These are phyloP conservation scores for Wickerhamiella parazyma DNA, from an alignment of 805 yeast species.

Conservation along the genomic window DNA sequence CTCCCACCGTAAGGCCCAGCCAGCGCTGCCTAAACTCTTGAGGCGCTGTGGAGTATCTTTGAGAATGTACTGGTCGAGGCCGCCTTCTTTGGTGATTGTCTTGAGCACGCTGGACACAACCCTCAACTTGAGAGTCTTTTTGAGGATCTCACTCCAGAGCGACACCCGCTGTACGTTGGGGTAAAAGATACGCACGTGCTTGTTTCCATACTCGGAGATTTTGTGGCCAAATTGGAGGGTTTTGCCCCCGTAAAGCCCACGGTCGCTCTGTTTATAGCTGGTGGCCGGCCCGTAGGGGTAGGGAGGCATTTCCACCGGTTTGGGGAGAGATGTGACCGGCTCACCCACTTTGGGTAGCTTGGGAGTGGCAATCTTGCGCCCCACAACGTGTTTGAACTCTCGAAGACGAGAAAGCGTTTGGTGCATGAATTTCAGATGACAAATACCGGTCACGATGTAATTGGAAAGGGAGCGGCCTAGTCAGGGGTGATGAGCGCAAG, in stretches of 20 bases:
- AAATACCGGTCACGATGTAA: too few relatives aligned
- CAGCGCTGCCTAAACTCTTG: constrained; percentile 83
- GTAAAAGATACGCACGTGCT: constrained; percentile 56
- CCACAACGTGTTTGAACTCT: constrained; percentile 21
- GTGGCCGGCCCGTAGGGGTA: constrained; percentile 70
- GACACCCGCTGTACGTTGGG: constrained; percentile 69
- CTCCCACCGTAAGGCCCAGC: constrained; percentile 79
- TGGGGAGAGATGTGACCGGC: constrained; percentile 20
- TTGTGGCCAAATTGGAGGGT: constrained; percentile 64
- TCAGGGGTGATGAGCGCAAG: too few relatives aligned
- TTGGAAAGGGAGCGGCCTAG: too few relatives aligned
- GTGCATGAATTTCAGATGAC: background rate
- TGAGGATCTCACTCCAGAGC: constrained; percentile 73
- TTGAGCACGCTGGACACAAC: constrained; percentile 71
- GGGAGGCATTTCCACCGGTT: constrained; percentile 37
- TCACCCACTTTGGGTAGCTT: constrained; percentile 39
- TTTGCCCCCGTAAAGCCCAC: constrained; percentile 85
- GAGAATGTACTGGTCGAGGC: constrained; percentile 73
- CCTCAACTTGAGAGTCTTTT: constrained; percentile 40
- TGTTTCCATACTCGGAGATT: constrained; percentile 64
- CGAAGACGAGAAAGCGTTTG: constrained; percentile 10
- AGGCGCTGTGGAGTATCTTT: constrained; percentile 82
- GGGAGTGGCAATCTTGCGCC: constrained; percentile 19
- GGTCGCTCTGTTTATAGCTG: constrained; percentile 68
- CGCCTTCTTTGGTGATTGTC: constrained; percentile 88